Evolutionary conservation across 2,329 filamentous ascomycete genomes (phyloP).

Genomic region (Onygenales sp.): DNA sequence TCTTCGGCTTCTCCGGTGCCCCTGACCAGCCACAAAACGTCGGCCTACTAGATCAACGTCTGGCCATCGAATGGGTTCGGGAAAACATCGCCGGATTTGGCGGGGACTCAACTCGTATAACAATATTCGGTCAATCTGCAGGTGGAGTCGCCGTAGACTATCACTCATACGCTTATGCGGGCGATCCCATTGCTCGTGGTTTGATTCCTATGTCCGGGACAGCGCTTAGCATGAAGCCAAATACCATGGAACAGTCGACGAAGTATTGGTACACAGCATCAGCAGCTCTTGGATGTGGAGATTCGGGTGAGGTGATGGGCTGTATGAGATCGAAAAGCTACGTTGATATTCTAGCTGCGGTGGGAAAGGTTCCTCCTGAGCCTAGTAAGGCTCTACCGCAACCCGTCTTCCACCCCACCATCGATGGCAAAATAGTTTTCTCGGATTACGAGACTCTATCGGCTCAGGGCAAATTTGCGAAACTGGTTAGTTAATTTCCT

Average conservation of each 20-base stretch:
- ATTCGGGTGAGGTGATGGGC: slow-evolving; percentile 3
- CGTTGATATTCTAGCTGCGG: slow-evolving; percentile 5
- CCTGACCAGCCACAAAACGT: slow-evolving; percentile 33
- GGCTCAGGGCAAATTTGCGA: slow-evolving; percentile 24
- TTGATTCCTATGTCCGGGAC: slow-evolving; percentile 12
- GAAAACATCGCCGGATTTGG: slow-evolving; percentile 33
- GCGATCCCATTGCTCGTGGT: slow-evolving; percentile 12
- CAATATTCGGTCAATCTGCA: slow-evolving; percentile 39
- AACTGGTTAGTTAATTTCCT: slow-evolving; percentile 15
- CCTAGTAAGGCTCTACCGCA: slow-evolving; percentile 8
- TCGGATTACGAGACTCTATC: slow-evolving; percentile 26
- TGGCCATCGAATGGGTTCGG: slow-evolving; percentile 29
- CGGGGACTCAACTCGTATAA: slow-evolving; percentile 30
- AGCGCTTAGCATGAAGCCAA: slow-evolving; percentile 25
- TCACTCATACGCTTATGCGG: slow-evolving; percentile 4
- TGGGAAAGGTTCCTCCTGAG: slow-evolving; percentile 5
- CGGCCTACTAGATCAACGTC: slow-evolving; percentile 38
- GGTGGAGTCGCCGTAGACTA: slow-evolving; percentile 22
- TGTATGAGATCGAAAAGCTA: slow-evolving; percentile 8
- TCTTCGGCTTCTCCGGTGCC: slow-evolving; percentile 36
- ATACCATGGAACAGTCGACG: slow-evolving; percentile 6
- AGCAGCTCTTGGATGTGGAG: slow-evolving; percentile 8
- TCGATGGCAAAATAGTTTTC: slow-evolving; percentile 32
- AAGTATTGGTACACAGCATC: slow-evolving; percentile 8
- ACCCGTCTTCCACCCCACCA: slow-evolving; percentile 29